A percentile compares a stretch with the other conserved stretches of the same genome.
Evolutionary conservation across 2,329 filamentous ascomycete genomes (phyloP).

Genomic region (Biscogniauxia mediterranea): DNA sequence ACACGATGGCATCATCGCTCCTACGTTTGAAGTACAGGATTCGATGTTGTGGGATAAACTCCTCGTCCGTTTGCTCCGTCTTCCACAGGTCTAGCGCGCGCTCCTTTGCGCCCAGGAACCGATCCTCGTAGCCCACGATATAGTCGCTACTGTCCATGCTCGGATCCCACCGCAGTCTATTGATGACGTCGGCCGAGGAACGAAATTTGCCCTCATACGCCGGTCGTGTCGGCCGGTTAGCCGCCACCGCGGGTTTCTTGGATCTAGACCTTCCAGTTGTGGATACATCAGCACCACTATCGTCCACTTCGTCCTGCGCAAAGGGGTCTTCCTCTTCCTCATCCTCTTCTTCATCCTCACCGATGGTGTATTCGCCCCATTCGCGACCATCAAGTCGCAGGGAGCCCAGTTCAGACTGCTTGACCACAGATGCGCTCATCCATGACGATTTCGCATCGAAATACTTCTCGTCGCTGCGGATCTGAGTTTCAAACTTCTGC

Average conservation of each 20-base stretch:
- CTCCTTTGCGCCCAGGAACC: constrained; percentile 55
- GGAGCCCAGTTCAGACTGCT: constrained; percentile 38
- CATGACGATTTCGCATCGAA: constrained; percentile 50
- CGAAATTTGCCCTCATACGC: constrained; percentile 49
- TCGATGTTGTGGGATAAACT: constrained; percentile 65
- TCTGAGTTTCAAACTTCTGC: constrained; percentile 47
- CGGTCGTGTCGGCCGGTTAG: constrained; percentile 25
- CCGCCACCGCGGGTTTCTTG: constrained; percentile 18
- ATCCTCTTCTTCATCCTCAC: constrained; percentile 38
- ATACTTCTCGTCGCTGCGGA: constrained; percentile 45
- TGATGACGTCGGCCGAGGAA: constrained; percentile 57
- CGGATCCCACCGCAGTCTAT: constrained; percentile 59
- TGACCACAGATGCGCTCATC: constrained; percentile 44
- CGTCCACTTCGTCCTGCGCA: constrained; percentile 32
- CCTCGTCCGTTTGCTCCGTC: constrained; percentile 60
- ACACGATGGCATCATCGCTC: constrained; percentile 51
- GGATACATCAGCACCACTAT: constrained; percentile 23
- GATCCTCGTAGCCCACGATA: constrained; percentile 60
- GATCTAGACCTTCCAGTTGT: constrained; percentile 19
- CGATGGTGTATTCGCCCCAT: constrained; percentile 47
- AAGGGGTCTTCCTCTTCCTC: constrained; percentile 40
- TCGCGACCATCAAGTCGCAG: constrained; percentile 46
- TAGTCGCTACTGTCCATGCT: constrained; percentile 51
- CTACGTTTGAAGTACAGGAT: constrained; percentile 59
- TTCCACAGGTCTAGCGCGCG: constrained; percentile 56